A percentile compares a stretch with the other conserved stretches of the same genome.
These are phyloP conservation scores for Gastrolobium villosum DNA, from an alignment of 306 rosid species.

Conservation along the genomic window DNA sequence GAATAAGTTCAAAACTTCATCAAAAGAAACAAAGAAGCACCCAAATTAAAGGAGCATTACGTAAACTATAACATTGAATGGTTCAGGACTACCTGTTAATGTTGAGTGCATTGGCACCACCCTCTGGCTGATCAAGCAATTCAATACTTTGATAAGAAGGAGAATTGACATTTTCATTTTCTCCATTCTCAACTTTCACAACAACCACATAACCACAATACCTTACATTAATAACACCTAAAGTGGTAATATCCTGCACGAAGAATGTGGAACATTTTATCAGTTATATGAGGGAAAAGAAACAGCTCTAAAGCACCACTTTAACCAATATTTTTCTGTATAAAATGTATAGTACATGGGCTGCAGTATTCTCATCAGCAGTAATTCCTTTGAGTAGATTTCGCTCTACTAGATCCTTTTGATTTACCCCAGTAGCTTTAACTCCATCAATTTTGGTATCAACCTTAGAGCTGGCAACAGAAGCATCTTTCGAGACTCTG, in stretches of 20 bases:
- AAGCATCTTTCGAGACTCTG: slow-evolving; percentile 66
- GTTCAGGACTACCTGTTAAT: slow-evolving; percentile 64
- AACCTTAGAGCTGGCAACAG: slow-evolving; percentile 70
- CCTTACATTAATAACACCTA: slow-evolving; percentile 75
- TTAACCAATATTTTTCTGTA: slow-evolving; percentile 23
- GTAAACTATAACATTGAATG: slow-evolving; percentile 4
- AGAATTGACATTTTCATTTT: slow-evolving; percentile 50
- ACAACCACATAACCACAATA: slow-evolving; percentile 69
- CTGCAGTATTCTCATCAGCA: slow-evolving; percentile 86
- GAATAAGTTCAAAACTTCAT: background rate
- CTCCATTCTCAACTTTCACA: slow-evolving; percentile 68
- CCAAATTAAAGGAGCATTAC: slow-evolving; percentile 3
- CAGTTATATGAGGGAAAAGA: slow-evolving; percentile 31
- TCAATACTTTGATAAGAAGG: slow-evolving; percentile 60
- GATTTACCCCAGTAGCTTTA: slow-evolving; percentile 66
- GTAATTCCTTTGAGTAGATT: slow-evolving; percentile 83
- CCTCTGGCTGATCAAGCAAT: slow-evolving; percentile 73
- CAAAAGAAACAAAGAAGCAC: background rate
- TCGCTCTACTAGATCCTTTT: slow-evolving; percentile 59
- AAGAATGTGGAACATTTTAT: slow-evolving; percentile 32
- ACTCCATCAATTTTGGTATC: slow-evolving; percentile 84
- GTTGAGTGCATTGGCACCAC: slow-evolving; percentile 84
- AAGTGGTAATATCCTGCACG: slow-evolving; percentile 73
- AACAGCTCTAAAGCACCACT: slow-evolving; percentile 19
- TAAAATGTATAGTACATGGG: slow-evolving; percentile 64